These are phyloP conservation scores for Phoma sp. DNA, from an alignment of 2,329 filamentous ascomycete genomes.

Conservation along the genomic window DNA sequence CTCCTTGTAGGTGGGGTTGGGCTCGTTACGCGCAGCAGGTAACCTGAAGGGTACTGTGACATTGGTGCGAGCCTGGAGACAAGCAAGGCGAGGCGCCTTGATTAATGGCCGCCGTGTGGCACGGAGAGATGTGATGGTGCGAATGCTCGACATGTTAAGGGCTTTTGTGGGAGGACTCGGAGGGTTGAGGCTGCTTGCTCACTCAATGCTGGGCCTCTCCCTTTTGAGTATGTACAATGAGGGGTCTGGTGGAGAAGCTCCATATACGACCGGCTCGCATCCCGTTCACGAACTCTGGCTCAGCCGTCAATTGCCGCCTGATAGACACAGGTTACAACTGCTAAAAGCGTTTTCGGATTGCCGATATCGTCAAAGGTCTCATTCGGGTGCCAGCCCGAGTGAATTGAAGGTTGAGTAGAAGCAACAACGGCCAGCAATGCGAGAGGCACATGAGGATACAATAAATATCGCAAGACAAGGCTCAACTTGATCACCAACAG, in stretches of 20 bases:
- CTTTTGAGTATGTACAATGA: slow-evolving; percentile 20
- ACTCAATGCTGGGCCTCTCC: slow-evolving; percentile 10
- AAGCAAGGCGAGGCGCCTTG: slow-evolving; percentile 16
- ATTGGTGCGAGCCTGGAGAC: slow-evolving; percentile 31
- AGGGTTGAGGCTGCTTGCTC: slow-evolving; percentile 4
- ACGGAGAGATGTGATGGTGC: slow-evolving; percentile 22
- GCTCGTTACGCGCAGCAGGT: slow-evolving; percentile 37
- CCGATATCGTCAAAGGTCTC: slow-evolving; percentile 5
- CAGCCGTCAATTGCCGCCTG: slow-evolving; percentile 22
- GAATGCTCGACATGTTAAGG: slow-evolving; percentile 25
- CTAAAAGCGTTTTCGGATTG: neutral
- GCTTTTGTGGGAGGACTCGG: slow-evolving; percentile 3
- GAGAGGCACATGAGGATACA: slow-evolving; percentile 1
- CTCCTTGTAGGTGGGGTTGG: slow-evolving; percentile 38
- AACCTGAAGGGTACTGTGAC: slow-evolving; percentile 39
- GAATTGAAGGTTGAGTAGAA: neutral
- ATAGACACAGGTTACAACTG: slow-evolving; percentile 7
- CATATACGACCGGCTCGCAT: slow-evolving; percentile 11
- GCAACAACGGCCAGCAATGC: slow-evolving; percentile 9
- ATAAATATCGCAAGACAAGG: slow-evolving; percentile 6
- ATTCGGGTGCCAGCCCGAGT: slow-evolving; percentile 11
- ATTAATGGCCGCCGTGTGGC: slow-evolving; percentile 20
- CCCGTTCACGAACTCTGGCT: slow-evolving; percentile 10
- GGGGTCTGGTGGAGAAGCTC: slow-evolving; percentile 17
- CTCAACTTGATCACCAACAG: neutral